A percentile compares a stretch with the other conserved stretches of the same genome.
Evolutionary conservation across 2,329 filamentous ascomycete genomes (phyloP).

Genomic region (Biscogniauxia mediterranea): DNA sequence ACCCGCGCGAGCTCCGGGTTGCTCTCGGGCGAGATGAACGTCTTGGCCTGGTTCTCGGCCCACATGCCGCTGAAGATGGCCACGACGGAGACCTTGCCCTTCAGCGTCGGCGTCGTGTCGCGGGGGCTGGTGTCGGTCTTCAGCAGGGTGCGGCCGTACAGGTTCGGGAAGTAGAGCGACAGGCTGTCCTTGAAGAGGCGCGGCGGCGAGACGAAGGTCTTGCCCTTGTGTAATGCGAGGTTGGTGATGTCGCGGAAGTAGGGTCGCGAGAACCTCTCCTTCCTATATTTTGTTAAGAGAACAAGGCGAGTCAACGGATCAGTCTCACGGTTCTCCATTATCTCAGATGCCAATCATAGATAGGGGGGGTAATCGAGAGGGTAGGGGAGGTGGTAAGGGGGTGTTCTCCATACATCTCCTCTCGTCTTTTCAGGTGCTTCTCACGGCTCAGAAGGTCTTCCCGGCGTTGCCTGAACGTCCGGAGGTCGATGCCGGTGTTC

Average conservation of each 20-base stretch:
- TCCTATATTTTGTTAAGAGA: slow-evolving; percentile 45
- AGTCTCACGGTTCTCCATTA: neutral
- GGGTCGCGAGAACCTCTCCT: slow-evolving; percentile 74
- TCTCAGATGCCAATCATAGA: too few species aligned
- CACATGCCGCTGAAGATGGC: slow-evolving; percentile 79
- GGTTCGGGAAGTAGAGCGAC: slow-evolving; percentile 91
- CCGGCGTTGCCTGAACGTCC: slow-evolving; percentile 65
- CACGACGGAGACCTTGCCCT: slow-evolving; percentile 74
- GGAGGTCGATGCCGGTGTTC: slow-evolving; percentile 73
- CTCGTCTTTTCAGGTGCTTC: slow-evolving; percentile 74
- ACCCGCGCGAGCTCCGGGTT: slow-evolving; percentile 70
- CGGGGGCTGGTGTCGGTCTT: slow-evolving; percentile 49
- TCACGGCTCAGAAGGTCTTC: slow-evolving; percentile 84
- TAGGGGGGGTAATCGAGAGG: too few species aligned
- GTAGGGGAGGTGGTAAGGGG: neutral
- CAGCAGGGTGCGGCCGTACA: slow-evolving; percentile 74
- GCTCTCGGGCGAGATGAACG: slow-evolving; percentile 62
- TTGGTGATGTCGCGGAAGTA: slow-evolving; percentile 97
- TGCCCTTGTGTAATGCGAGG: slow-evolving; percentile 78
- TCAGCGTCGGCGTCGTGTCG: slow-evolving; percentile 75
- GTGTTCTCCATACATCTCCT: slow-evolving; percentile 64
- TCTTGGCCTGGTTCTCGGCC: slow-evolving; percentile 77
- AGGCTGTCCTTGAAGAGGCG: slow-evolving; percentile 79
- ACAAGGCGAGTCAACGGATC: neutral
- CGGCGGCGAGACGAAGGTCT: slow-evolving; percentile 84